phyloP scores from a whole-genome alignment of 305 asterid species.

The Solanum chacoense region DNA sequence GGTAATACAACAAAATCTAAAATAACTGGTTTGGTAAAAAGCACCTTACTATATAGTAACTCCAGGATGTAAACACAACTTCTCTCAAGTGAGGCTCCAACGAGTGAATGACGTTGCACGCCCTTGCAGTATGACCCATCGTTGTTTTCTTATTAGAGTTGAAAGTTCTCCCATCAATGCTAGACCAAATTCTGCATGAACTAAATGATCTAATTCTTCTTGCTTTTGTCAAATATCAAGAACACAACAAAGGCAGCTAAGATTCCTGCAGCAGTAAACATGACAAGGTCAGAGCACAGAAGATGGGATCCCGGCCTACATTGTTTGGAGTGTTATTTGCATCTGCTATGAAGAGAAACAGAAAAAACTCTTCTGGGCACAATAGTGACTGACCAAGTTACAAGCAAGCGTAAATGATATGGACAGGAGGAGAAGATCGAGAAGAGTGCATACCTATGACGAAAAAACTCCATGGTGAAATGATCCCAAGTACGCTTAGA shows the following conservation, averaged over 20 bases:
- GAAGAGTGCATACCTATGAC: slow-evolving; percentile 42
- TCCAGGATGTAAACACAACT: not conserved
- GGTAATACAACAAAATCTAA: not conserved
- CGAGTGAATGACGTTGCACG: not conserved
- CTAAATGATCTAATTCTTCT: slow-evolving; percentile 46
- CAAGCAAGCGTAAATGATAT: not conserved
- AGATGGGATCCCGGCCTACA: not conserved
- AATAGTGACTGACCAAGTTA: not conserved
- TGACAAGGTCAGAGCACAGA: not conserved
- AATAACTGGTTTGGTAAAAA: not conserved
- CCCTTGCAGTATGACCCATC: not conserved
- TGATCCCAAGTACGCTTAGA: slow-evolving; percentile 64
- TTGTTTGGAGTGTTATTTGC: not conserved
- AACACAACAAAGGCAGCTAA: slow-evolving; percentile 43
- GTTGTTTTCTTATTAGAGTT: slow-evolving; percentile 31
- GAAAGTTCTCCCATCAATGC: slow-evolving; percentile 13
- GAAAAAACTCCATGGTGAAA: slow-evolving; percentile 43
- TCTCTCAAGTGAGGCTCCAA: not conserved
- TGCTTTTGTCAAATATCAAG: slow-evolving; percentile 49
- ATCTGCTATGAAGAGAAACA: not conserved
- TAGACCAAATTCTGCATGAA: slow-evolving; percentile 30
- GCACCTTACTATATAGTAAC: not conserved
- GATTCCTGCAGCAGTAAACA: slow-evolving; percentile 34
- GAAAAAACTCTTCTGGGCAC: not conserved
- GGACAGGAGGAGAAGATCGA: not conserved